Conservation (phyloP, 306 rosid genomes). For the Purshia tridentata region DNA sequence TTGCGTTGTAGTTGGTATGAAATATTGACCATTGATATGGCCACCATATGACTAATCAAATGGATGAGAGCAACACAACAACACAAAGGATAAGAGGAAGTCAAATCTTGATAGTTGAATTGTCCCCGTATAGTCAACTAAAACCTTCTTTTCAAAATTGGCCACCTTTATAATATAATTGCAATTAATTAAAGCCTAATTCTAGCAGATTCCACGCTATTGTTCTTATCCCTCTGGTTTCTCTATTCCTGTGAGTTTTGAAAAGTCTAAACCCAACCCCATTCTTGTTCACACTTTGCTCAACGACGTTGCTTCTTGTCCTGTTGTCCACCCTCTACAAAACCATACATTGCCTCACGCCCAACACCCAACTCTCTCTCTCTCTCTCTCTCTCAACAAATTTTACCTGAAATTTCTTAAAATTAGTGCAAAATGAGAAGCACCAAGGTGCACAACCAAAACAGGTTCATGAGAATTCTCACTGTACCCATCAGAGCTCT, state of each 20-base stretch:
- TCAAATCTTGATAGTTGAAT: background rate
- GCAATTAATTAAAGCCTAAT: background rate
- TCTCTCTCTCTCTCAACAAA: background rate
- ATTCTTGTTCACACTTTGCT: background rate
- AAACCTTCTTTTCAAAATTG: conserved; percentile 17
- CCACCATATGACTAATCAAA: background rate
- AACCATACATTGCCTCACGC: background rate
- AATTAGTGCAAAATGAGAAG: conserved; percentile 27
- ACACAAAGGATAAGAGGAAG: background rate
- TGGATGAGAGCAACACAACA: background rate
- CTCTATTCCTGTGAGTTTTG: conserved; percentile 41
- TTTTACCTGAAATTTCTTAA: too few species aligned
- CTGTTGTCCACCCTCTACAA: background rate
- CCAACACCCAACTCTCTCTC: background rate
- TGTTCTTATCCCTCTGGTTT: conserved; percentile 36
- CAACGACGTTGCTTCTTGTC: background rate
- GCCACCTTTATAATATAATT: background rate
- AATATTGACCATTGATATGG: background rate
- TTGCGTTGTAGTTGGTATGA: too few species aligned
- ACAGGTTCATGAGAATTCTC: conserved; percentile 50
- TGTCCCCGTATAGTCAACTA: conserved; percentile 11
- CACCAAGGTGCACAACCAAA: conserved; percentile 33
- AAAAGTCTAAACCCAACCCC: conserved; percentile 38
- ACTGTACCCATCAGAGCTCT: conserved; percentile 55
- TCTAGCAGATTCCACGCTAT: background rate